Percentiles rank a stretch among this genome's conserved stretches.
Conservation (phyloP, 1,284 basidiomycete genomes). For the Hemileia vastatrix region DNA sequence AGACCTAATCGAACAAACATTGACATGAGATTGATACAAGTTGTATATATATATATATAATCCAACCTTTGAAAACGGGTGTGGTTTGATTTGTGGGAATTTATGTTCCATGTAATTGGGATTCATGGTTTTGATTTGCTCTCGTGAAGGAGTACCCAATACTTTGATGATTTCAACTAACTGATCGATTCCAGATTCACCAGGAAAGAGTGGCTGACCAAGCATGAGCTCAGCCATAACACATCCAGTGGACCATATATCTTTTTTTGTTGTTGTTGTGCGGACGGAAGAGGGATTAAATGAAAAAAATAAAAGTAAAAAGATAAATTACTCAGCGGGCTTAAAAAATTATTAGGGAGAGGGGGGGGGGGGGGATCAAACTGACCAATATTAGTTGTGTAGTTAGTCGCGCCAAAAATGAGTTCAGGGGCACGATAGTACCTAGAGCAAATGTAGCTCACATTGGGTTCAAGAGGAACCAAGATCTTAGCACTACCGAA, state of each 20-base stretch:
- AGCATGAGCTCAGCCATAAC: slow-evolving; percentile 99
- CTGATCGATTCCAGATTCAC: slow-evolving; percentile 99
- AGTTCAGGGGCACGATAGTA: slow-evolving; percentile 99
- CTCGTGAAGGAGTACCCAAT: slow-evolving; percentile 90
- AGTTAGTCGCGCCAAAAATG: slow-evolving; percentile 99
- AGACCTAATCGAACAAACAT: slow-evolving; percentile 60
- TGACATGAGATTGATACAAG: slow-evolving; percentile 12
- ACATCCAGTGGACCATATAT: slow-evolving; percentile 99
- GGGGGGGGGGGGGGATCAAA: slow-evolving; percentile 24
- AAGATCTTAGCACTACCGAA: slow-evolving; percentile 99
- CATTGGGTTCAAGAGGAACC: slow-evolving; percentile 94
- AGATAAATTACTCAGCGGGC: neutral
- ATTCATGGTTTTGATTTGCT: slow-evolving; percentile 99
- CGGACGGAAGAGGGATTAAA: neutral
- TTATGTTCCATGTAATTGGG: slow-evolving; percentile 99
- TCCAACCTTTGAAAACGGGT: slow-evolving; percentile 79
- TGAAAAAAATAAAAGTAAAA: slow-evolving; percentile 20
- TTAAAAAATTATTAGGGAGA: neutral
- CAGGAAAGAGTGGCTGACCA: slow-evolving; percentile 95
- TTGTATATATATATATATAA: neutral
- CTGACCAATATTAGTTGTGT: slow-evolving; percentile 98
- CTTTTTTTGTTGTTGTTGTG: slow-evolving; percentile 47
- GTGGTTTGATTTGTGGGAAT: slow-evolving; percentile 98
- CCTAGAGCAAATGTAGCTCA: slow-evolving; percentile 98
- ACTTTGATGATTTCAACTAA: slow-evolving; percentile 99